Evolutionary conservation across 768 basidiomycete genomes (phyloP).

Genomic region (Dacryopinax spathularia): DNA sequence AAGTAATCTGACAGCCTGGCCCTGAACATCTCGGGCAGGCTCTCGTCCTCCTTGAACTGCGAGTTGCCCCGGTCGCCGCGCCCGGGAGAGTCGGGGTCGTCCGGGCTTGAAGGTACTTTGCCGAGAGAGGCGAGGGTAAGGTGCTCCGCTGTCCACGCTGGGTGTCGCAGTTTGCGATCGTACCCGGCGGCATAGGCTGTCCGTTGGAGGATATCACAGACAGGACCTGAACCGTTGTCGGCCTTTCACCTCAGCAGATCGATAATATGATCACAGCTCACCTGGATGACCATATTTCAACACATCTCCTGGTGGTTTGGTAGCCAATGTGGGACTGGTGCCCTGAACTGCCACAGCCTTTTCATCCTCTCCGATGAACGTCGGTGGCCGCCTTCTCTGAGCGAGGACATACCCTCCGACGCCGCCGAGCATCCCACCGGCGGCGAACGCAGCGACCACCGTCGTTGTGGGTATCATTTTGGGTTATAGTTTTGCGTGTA

Average conservation of each 20-base stretch:
- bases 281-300: constrained; percentile 76
- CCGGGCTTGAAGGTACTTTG: constrained; percentile 28
- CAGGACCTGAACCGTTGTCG: constrained; percentile 44
- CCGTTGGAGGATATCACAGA: constrained; percentile 62
- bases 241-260: background rate
- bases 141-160: constrained; percentile 96
- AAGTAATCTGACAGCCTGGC: constrained; percentile 82
- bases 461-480: too few species aligned
- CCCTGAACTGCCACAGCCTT: too few species aligned
- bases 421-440: too few species aligned
- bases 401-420: too few species aligned
- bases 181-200: constrained; percentile 81
- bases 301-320: constrained; percentile 25
- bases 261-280: constrained; percentile 22
- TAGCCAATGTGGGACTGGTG: too few species aligned
- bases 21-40: constrained; percentile 61
- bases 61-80: constrained; percentile 62
- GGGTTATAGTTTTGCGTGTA: too few species aligned
- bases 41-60: constrained; percentile 68
- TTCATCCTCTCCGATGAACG: too few species aligned
- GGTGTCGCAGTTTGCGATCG: constrained; percentile 79
- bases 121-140: constrained; percentile 65
- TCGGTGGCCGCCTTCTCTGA: too few species aligned
- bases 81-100: constrained; percentile 21
- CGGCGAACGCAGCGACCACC: too few species aligned